Base-by-base conservation (phyloP, 371 early-diverging fungal genomes). In the Lichtheimia ornata region DNA sequence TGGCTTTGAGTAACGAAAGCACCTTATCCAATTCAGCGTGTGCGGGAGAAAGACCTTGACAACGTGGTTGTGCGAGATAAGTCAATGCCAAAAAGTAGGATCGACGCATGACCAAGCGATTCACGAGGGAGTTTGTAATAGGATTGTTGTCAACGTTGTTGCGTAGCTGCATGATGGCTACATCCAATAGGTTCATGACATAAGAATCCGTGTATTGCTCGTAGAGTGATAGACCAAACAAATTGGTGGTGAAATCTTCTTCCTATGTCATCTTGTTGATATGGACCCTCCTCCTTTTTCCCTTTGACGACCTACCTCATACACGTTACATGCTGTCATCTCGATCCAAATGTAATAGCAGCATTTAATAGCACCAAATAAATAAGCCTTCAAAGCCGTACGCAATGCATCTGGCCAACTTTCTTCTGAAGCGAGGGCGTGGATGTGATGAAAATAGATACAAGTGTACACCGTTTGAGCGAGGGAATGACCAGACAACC, bases 401-500 rank as follows among this genome's bases (percentile, higher is more conserved):
- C 67, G 65, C 3, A 81, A 67, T 12, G 81, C 67, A 22, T 80
- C 73, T 1, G 43, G 50, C 47, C 25, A 47, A 50, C 47, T 45
- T 14, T 63, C 63, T 22, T 76, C 63, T 47, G 65, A 49, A 9
- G 67, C 68, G 15, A 88, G 63, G 7, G 74, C 63, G n/a, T 66
- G 59, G 2, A 85, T 60, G 49, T 83, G 77, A 44, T 88, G 86
- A 51, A 87, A 69, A 57, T 89, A 85, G 47, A 85, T 75, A 67
- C 90, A 90, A 1, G 89, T 88, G 69, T 83, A 89, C 1, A 92
- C 69, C 0, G 90, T 91, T 50, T 90, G 92, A 0, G 88, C 81
- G 2, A 90, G 74, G 1, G 87, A 83, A 69, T 89, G 85, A 6
- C 92, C 90, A 22, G 89, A 83, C 24, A 90, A 72, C 90, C 90